A percentile compares a stretch with the other conserved stretches of the same genome.
Conservation (phyloP, 2,329 filamentous ascomycete species). For the Fusarium temperatum region DNA sequence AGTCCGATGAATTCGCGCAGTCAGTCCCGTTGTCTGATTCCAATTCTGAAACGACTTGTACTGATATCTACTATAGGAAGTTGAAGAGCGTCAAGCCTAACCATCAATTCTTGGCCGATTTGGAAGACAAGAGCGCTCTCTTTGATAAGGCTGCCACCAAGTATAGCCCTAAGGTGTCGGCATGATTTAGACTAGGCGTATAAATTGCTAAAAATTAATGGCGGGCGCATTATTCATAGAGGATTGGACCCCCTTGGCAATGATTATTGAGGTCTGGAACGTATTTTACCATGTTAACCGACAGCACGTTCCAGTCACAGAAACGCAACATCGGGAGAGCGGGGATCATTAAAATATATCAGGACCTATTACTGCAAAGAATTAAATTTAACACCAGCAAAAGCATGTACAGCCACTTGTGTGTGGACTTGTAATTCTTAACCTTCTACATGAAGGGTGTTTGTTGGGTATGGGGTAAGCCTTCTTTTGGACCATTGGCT, state of each 20-base stretch:
- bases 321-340: not conserved
- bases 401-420: not conserved
- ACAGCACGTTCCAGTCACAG: not conserved
- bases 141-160: conserved; percentile 89
- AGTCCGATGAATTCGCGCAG: conserved; percentile 68
- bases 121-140: conserved; percentile 84
- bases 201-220: conserved; percentile 44
- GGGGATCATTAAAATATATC: conserved; percentile 11
- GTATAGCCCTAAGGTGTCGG: conserved; percentile 83
- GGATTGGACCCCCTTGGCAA: conserved; percentile 34
- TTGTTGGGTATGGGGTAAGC: not conserved
- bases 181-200: conserved; percentile 43
- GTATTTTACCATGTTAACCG: not conserved
- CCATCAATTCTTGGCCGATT: conserved; percentile 76
- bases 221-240: conserved; percentile 44
- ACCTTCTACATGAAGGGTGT: not conserved
- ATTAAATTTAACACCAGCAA: not conserved
- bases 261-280: conserved; percentile 29
- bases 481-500: not conserved
- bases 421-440: not conserved
- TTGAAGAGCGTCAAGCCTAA: conserved; percentile 68
- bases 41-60: not conserved
- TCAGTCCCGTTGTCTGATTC: conserved; percentile 53
- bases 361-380: not conserved
- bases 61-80: conserved; percentile 57